Evolutionary conservation across 495 filamentous ascomycete genomes (phyloP), one percentile per base, ranked within the genome.

Genomic region (Penicillium samsonianum): DNA sequence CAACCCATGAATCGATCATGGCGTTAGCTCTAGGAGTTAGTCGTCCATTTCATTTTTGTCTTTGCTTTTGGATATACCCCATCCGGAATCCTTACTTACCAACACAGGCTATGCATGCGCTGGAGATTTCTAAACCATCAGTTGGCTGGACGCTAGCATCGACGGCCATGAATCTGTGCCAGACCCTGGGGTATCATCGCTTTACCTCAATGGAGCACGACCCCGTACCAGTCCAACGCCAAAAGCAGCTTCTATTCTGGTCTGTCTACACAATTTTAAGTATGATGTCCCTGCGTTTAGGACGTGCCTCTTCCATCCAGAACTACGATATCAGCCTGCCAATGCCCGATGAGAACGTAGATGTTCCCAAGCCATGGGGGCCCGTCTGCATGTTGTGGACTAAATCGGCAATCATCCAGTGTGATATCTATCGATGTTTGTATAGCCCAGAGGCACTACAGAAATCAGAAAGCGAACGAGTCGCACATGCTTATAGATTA

Each of bases 151-250:
- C 82, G 3, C 67, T 89, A 25, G 80, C 76, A n/a, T 78, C 80
- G 1, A 76, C 72, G 1, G 85, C 85, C 2, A 78, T 78, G 12
- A 76, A 78, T 9, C 74, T 89, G 49, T 87, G 84, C 64, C 83
- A 87, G 57, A 83, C 76, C 0, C 76, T 88, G 0, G 87, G 86
- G 12, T 87, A 84, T 55, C 85, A 90, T 62, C 83, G 84, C 20
- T 64, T 75, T 1, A 75, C 77, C 7, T 76, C 75, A 1, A 82
- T 81, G 74, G 76, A 81, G 17, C 58, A 78, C 43, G 78, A 83
- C 40, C 67, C 58, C 4, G 55, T 59, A 0, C 46, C 66, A 22
- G 67, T 74, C 26, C 72, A 69, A 25, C 68, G 76, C 8, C 55
- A 74, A 30, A 74, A 71, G 30, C 65, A 70, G 12, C 45, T 46